Evolutionary conservation across 129 eudicot genomes (phyloP).

Genomic region (Rutidosis leptorrhynchoides): DNA sequence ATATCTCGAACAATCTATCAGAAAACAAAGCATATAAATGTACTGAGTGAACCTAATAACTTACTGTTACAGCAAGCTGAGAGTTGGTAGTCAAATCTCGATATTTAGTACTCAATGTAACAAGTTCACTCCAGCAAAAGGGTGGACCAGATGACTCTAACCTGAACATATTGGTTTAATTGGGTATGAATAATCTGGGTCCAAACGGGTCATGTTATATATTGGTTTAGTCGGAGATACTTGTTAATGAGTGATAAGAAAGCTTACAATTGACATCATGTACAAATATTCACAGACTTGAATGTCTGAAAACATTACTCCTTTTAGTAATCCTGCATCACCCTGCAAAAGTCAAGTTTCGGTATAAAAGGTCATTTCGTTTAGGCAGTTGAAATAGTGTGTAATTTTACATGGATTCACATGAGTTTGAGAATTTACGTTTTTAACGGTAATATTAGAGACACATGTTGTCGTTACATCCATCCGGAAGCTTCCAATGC

Average conservation of each 20-base stretch:
- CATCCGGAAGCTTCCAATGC: constrained; percentile 84
- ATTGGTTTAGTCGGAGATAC: too few species aligned
- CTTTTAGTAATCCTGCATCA: constrained; percentile 68
- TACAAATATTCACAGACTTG: constrained; percentile 55
- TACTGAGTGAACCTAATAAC: constrained; percentile 13
- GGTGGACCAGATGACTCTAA: constrained; percentile 80
- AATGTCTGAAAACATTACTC: constrained; percentile 67
- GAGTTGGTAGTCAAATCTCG: constrained; percentile 91
- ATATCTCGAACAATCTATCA: background rate
- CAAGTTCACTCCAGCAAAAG: constrained; percentile 88
- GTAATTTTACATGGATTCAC: background rate
- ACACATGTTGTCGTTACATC: constrained; percentile 75
- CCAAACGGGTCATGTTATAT: too few species aligned
- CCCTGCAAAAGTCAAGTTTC: constrained; percentile 48
- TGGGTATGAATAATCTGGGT: too few species aligned
- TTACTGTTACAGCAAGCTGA: constrained; percentile 78
- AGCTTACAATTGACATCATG: too few species aligned
- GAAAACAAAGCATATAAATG: background rate
- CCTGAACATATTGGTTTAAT: constrained; percentile 58
- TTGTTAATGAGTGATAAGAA: too few species aligned
- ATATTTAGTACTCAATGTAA: constrained; percentile 87
- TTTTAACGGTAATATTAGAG: constrained; percentile 71
- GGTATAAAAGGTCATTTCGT: background rate
- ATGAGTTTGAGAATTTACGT: constrained; percentile 20
- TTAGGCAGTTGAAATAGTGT: background rate